Evolutionary conservation across 768 basidiomycete species (phyloP).

Genomic region (Macrolepiota albuminosa): DNA sequence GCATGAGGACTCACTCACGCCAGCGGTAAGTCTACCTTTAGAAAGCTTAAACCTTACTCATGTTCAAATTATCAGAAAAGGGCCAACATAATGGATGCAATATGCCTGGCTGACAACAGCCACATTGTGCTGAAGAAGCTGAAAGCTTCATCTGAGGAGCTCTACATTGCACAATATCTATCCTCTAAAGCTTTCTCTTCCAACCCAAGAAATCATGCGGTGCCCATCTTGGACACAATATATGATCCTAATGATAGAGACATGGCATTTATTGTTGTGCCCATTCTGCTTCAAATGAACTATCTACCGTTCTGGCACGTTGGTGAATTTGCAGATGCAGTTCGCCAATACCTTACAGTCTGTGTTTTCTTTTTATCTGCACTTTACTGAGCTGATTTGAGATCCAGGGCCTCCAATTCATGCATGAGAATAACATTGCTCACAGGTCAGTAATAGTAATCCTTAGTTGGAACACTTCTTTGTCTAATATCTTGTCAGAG

Average conservation of each 20-base stretch:
- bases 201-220: slow-evolving; percentile 7
- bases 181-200: slow-evolving; percentile 1
- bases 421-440: slow-evolving; percentile 19
- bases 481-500: background rate
- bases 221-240: slow-evolving; percentile 4
- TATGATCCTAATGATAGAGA: slow-evolving; percentile 1
- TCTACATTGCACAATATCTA: background rate
- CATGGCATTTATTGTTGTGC: slow-evolving; percentile 10
- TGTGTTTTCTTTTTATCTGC: background rate
- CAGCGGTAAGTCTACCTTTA: background rate
- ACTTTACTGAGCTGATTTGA: background rate
- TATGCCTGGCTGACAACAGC: background rate
- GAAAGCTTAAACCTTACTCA: background rate
- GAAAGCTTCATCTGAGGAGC: background rate
- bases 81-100: background rate
- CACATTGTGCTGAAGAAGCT: slow-evolving; percentile 4
- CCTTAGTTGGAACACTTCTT: background rate
- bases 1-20: background rate
- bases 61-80: background rate
- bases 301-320: slow-evolving; percentile 9
- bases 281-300: slow-evolving; percentile 5
- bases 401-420: slow-evolving; percentile 18
- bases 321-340: slow-evolving; percentile 8
- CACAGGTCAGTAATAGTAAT: slow-evolving; percentile 10
- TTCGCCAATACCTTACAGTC: slow-evolving; percentile 6